Base-by-base conservation (phyloP, 345 rosid species). In the Isatis tinctoria region DNA sequence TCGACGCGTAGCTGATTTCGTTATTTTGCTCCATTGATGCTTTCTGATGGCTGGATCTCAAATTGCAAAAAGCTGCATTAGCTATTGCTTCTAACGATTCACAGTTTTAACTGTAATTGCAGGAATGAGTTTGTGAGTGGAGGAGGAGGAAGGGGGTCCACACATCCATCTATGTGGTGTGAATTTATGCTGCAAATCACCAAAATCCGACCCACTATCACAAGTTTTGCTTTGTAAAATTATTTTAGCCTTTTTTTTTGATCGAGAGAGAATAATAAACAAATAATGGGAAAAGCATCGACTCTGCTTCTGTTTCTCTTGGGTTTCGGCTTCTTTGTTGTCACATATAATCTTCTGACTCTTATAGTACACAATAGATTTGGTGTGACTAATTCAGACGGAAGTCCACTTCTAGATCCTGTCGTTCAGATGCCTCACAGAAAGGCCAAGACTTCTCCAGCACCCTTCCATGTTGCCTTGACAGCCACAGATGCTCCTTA, bases 401-500 rank as follows among this genome's bases (percentile, higher is more conserved):
- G 76, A 51, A 66, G 76, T 39, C 53, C 76, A 32, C 75, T 80
- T 40, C 30, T 86, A 35, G 97, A 92, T 85, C 93, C 97, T 52
- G 76, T 95, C 35, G 76, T 82, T 48, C 82, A 75, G 85, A 91
- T 85, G 92, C 96, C 97, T 47, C 73, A 65, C 53, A 79, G 81
- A 80, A 83, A 78, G 58, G 32, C 69, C 33, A 87, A 86, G 73
- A 69, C 45, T 12, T 63, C 79, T 24, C 78, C 75, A 62, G 44
- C 70, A 26, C 91, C 78, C 5, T 92, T 83, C 71, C 99, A 95
- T 78, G 85, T 95, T 36, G 99, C 98, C 45, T 80, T 95, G 54
- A 95, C 99, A 9, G 96, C 99, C 4, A 88, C 98, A 1, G 97
- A 87, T 79, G 90, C 96, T 37, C 79, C 83, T 58, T 95, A 95